phyloP scores from a whole-genome alignment of 2,329 filamentous ascomycete genomes.

The Diaporthe caulivora region DNA sequence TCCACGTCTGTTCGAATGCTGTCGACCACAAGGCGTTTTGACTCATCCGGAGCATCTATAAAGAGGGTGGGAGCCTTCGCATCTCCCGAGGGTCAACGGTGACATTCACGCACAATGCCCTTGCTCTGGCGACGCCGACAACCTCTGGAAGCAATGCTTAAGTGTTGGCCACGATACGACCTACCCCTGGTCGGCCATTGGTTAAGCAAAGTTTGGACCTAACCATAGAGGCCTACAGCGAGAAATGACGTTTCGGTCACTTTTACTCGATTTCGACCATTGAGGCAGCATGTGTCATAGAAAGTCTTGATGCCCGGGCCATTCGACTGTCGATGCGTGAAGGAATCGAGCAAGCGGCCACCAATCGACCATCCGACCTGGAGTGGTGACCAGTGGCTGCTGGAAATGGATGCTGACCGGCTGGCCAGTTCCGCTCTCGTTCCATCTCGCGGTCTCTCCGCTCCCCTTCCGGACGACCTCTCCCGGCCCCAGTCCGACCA shows the following conservation, averaged over 20 bases:
- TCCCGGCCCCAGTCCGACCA: constrained; percentile 20
- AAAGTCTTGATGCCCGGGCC: neutral
- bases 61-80: constrained; percentile 14
- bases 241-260: neutral
- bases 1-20: constrained; percentile 10
- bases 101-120: neutral
- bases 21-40: neutral
- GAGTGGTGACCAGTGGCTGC: neutral
- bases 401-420: neutral
- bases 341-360: neutral
- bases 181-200: neutral
- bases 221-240: neutral
- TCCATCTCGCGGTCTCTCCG: constrained; percentile 19
- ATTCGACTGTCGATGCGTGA: neutral
- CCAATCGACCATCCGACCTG: neutral
- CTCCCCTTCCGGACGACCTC: constrained; percentile 3
- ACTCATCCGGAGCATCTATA: constrained; percentile 14
- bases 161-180: neutral
- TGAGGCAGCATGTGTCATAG: constrained; percentile 16
- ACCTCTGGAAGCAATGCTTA: neutral
- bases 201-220: neutral
- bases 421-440: constrained; percentile 2
- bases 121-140: neutral
- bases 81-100: neutral
- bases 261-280: neutral